Evolutionary conservation across 2,329 filamentous ascomycete genomes (phyloP), one percentile per base, ranked within the genome.

Genomic region (Aaosphaeria pasadenensis): DNA sequence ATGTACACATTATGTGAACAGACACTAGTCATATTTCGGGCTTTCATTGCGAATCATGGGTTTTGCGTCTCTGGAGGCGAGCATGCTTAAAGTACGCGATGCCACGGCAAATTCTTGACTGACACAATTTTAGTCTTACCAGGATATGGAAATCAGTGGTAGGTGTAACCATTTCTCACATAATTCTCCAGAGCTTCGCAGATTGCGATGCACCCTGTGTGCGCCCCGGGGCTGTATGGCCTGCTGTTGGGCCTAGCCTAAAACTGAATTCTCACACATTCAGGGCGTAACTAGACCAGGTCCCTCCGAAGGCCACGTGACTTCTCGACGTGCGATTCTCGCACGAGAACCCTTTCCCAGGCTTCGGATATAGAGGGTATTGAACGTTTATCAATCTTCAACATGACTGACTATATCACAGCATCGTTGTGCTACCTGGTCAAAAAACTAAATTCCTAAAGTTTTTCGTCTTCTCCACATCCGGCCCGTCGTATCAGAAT

Each of bases 241-340:
- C 13, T 28, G 13, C 28, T 45, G 45, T 51, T 51, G 49, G 46
- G 30, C 33, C 35, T 44, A 44, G 30, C 49, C 46, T 32, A 32
- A 47, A 45, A 9, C 7, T 45, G 43, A 30, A 30, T 31, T 35
- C 24, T 9, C 13, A 32, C 9, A n/a, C 7, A 9, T 47, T 13
- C 32, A 39, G 47, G 50, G 50, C 50, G 43, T 52, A 45, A 43
- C 24, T 47, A 13, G 48, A 46, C 49, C 46, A n/a, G 42, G 42
- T 33, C 44, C 36, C 46, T 49, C 42, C 45, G 43, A n/a, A 39
- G 17, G 43, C 49, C 50, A 52, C 50, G 47, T 52, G 50, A 39
- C 33, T n/a, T 36, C n/a, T n/a, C 33, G n/a, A 2, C 4, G 6
- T 30, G 11, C 11, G 6, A 11, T 2, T 47, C 29, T 52, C 50